phyloP scores from a whole-genome alignment of 2,329 filamentous ascomycete genomes.

The Sporothrix mexicana region DNA sequence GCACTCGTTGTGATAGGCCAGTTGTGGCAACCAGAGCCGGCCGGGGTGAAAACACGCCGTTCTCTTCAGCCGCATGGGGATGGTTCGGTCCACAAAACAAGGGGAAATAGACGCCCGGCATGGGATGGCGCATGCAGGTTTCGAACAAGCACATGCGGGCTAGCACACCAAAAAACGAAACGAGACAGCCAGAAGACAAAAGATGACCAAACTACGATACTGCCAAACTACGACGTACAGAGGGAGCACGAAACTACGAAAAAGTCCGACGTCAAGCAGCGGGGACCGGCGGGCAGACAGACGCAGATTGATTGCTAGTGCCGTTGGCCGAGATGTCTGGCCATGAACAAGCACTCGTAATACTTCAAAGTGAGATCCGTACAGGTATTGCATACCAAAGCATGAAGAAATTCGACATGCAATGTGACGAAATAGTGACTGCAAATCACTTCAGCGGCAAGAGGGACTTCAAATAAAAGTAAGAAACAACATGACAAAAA shows the following conservation, averaged over 20 bases:
- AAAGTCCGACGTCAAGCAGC: neutral
- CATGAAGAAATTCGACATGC: neutral
- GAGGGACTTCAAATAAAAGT: neutral
- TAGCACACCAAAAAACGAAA: constrained; percentile 19
- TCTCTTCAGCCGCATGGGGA: constrained; percentile 18
- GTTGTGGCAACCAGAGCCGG: too few relatives aligned
- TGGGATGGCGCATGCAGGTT: constrained; percentile 31
- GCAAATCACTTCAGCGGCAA: neutral
- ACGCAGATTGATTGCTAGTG: too few relatives aligned
- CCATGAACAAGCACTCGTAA: too few relatives aligned
- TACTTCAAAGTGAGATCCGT: neutral
- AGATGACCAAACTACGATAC: neutral
- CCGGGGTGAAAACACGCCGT: constrained; percentile 28
- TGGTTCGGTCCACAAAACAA: constrained; percentile 30
- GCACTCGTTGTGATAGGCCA: neutral
- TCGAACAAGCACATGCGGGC: constrained; percentile 17
- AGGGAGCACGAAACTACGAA: neutral
- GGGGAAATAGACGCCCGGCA: constrained; percentile 34
- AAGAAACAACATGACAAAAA: too few relatives aligned
- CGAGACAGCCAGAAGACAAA: neutral
- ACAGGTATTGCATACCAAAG: constrained; percentile 19
- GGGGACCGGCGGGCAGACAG: too few relatives aligned
- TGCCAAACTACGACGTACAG: too few relatives aligned
- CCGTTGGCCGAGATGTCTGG: neutral
- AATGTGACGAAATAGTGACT: constrained; percentile 23